Percentiles rank a stretch among this genome's conserved stretches.
phyloP scores from a whole-genome alignment of 2,329 filamentous ascomycete genomes.

The Boeremia exigua region DNA sequence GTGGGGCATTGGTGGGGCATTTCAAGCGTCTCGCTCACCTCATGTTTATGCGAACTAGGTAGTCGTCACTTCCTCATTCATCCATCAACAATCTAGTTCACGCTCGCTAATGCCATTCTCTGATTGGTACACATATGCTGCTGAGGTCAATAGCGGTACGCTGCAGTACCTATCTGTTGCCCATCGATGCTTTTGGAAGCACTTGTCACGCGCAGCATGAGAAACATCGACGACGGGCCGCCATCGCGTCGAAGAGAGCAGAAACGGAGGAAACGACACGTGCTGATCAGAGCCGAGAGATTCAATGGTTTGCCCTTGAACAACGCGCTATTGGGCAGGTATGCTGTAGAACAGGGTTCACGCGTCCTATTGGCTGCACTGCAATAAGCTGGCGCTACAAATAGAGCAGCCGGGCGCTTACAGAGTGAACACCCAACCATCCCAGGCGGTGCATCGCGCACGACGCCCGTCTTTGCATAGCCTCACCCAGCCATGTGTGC shows the following conservation, averaged over 20 bases:
- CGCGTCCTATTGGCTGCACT: slow-evolving; percentile 33
- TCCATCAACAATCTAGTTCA: slow-evolving; percentile 21
- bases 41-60: slow-evolving; percentile 25
- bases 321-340: slow-evolving; percentile 34
- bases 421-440: slow-evolving; percentile 41
- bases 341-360: slow-evolving; percentile 30
- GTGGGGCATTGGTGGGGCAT: slow-evolving; percentile 15
- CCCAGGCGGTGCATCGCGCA: slow-evolving; percentile 29
- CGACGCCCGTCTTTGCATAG: slow-evolving; percentile 27
- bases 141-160: neutral
- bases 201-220: slow-evolving; percentile 9
- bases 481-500: slow-evolving; percentile 12
- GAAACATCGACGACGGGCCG: slow-evolving; percentile 7
- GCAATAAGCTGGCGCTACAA: slow-evolving; percentile 33
- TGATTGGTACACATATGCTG: too few species aligned
- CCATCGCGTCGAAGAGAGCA: slow-evolving; percentile 6
- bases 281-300: slow-evolving; percentile 1
- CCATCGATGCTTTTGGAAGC: neutral
- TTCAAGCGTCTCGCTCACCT: slow-evolving; percentile 15
- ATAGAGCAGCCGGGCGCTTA: slow-evolving; percentile 44
- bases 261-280: slow-evolving; percentile 11
- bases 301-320: slow-evolving; percentile 8
- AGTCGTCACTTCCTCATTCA: slow-evolving; percentile 17
- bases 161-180: neutral
- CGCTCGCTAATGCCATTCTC: neutral